Conservation (phyloP, 176 grass and related monocot genomes). For the Rhipidocladum racemiflorum region DNA sequence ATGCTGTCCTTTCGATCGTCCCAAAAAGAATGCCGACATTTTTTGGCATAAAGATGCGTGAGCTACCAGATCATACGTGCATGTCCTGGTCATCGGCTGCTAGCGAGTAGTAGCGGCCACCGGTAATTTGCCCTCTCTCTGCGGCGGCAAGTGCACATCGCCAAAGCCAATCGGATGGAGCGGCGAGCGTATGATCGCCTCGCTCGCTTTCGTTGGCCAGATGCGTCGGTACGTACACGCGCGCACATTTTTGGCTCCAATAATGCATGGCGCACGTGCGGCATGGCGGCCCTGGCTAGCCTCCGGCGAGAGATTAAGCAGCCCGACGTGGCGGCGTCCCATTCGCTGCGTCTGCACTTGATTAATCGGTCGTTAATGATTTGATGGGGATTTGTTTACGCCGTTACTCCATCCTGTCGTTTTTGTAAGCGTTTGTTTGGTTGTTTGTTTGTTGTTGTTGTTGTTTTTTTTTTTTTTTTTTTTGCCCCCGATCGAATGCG, state of each 20-base stretch:
- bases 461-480: not conserved
- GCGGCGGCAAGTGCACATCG: not conserved
- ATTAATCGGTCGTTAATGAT: constrained; percentile 4
- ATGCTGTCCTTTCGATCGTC: not conserved
- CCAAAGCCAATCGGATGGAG: constrained; percentile 16
- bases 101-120: constrained; percentile 1
- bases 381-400: constrained; percentile 9
- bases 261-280: constrained; percentile 35
- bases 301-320: not conserved
- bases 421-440: too few relatives aligned
- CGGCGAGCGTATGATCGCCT: not conserved
- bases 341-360: not conserved
- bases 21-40: constrained; percentile 9
- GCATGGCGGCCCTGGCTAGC: constrained; percentile 9
- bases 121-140: too few relatives aligned
- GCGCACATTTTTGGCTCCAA: not conserved
- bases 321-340: not conserved
- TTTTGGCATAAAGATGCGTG: not conserved
- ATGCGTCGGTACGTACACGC: constrained; percentile 8
- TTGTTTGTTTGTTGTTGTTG: not conserved
- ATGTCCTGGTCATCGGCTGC: not conserved
- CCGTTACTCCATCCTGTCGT: not conserved
- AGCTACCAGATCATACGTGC: not conserved
- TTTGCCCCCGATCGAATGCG: not conserved
- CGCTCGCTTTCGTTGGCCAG: not conserved